Evolutionary conservation across 306 rosid genomes (phyloP).

Genomic region (Fragaria iinumae): DNA sequence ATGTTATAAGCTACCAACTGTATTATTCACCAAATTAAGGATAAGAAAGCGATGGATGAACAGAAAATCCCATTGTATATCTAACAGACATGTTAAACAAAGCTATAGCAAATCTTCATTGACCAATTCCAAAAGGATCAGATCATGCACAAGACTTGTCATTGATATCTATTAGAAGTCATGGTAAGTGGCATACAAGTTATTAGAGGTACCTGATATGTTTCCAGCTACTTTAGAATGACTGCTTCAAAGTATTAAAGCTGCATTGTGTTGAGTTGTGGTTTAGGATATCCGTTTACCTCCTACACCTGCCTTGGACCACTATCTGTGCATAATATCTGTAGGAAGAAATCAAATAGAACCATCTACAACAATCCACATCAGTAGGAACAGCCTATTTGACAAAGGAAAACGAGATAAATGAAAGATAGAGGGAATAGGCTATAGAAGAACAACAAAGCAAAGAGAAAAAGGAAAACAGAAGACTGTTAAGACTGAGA

Average conservation of each 20-base stretch:
- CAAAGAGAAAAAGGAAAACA: neutral
- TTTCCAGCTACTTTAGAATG: conserved; percentile 1
- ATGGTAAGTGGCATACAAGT: conserved; percentile 1
- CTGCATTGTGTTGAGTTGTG: neutral
- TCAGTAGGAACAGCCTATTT: neutral
- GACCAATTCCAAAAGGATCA: neutral
- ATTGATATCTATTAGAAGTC: neutral
- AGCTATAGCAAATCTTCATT: neutral
- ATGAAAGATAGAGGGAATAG: neutral
- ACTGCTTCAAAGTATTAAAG: conserved; percentile 9
- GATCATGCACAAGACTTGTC: conserved; percentile 4
- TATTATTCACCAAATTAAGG: conserved; percentile 11
- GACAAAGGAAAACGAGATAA: neutral
- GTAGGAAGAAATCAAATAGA: neutral
- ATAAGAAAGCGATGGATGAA: conserved; percentile 13
- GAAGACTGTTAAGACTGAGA: neutral
- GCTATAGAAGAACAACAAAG: neutral
- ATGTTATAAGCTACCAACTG: conserved; percentile 23
- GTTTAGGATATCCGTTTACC: neutral
- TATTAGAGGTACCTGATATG: neutral
- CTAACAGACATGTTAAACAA: conserved; percentile 4
- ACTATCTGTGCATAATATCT: neutral
- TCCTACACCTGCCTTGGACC: conserved; percentile 2
- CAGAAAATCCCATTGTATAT: neutral
- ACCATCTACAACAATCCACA: neutral